Percentiles rank a stretch among this genome's conserved stretches.
Conservation (phyloP, 2,329 filamentous ascomycete species). For the Xylariaceae sp. region DNA sequence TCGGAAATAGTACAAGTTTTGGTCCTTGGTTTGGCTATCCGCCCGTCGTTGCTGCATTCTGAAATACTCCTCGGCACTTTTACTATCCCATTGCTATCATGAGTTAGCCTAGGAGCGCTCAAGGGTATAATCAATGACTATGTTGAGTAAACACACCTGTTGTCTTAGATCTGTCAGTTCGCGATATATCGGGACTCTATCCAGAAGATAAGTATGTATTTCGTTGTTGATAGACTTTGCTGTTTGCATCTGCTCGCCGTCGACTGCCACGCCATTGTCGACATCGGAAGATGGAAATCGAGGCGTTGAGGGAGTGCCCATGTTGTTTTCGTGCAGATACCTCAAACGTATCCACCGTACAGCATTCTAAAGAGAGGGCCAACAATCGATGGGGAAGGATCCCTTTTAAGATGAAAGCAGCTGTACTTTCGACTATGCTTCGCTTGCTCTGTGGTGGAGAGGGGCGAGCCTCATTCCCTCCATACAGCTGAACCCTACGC, state of each 20-base stretch:
- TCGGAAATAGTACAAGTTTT: conserved; percentile 32
- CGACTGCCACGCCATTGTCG: not conserved
- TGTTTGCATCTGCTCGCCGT: not conserved
- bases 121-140: not conserved
- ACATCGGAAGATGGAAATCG: not conserved
- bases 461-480: not conserved
- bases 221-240: not conserved
- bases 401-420: not conserved
- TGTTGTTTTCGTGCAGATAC: not conserved
- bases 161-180: conserved; percentile 3
- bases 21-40: conserved; percentile 30
- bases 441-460: not conserved
- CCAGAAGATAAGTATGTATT: conserved; percentile 2
- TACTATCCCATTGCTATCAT: conserved; percentile 35
- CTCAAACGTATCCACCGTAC: not conserved
- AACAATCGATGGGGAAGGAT: not conserved
- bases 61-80: conserved; percentile 40
- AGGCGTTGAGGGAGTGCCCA: not conserved
- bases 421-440: not conserved
- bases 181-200: conserved; percentile 3
- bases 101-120: not conserved
- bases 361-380: not conserved
- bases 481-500: not conserved
- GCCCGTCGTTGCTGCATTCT: conserved; percentile 35
- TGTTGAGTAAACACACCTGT: not conserved